A percentile compares a stretch with the other conserved stretches of the same genome.
Evolutionary conservation across 768 basidiomycete species (phyloP).

Genomic region (Tulasnella sp.): DNA sequence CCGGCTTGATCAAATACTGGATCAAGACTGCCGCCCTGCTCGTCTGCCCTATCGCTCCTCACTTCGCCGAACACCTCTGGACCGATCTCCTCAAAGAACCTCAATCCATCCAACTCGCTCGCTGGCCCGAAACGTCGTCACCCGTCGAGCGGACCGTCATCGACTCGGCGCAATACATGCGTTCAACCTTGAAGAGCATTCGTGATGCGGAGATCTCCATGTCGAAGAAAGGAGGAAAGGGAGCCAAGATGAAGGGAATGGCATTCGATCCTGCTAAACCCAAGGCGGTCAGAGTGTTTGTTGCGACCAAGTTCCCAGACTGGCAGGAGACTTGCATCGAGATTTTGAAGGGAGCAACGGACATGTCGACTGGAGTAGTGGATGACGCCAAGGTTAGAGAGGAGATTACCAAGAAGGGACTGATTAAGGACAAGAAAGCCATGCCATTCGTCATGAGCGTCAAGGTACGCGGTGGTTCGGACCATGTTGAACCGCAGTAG

Average conservation of each 20-base stretch:
- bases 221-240: constrained; percentile 78
- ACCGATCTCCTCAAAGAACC: constrained; percentile 68
- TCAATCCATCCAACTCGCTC: constrained; percentile 77
- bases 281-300: constrained; percentile 86
- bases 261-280: constrained; percentile 78
- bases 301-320: constrained; percentile 86
- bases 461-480: constrained; percentile 66
- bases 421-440: constrained; percentile 92
- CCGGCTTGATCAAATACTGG: constrained; percentile 83
- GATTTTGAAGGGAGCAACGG: constrained; percentile 70
- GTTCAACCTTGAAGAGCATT: constrained; percentile 85
- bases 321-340: constrained; percentile 90
- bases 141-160: constrained; percentile 67
- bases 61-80: constrained; percentile 94
- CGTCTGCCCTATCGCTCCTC: constrained; percentile 85
- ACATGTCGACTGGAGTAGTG: constrained; percentile 60
- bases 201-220: constrained; percentile 83
- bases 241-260: constrained; percentile 60
- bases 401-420: constrained; percentile 64
- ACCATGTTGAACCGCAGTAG: background rate
- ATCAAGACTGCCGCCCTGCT: constrained; percentile 79
- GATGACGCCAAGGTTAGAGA: constrained; percentile 82
- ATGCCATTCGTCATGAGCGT: constrained; percentile 95
- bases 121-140: constrained; percentile 72
- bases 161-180: constrained; percentile 83